Percentiles rank a stretch among this genome's conserved stretches.
These are phyloP conservation scores for Puya raimondii DNA, from an alignment of 176 grass and related monocot species.

Conservation along the genomic window DNA sequence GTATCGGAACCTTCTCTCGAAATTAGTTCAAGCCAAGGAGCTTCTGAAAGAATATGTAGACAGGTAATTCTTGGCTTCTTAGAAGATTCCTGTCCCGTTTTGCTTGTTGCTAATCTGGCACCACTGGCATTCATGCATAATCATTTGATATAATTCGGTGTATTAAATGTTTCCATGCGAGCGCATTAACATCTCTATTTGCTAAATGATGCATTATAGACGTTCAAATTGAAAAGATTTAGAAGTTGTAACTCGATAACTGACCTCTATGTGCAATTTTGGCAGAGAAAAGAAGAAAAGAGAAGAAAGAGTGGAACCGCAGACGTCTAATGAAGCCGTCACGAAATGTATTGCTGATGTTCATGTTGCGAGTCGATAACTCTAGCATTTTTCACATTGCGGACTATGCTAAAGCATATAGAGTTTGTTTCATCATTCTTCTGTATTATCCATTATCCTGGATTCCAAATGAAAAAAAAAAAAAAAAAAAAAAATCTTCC, in stretches of 20 bases:
- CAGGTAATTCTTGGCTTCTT: constrained; percentile 40
- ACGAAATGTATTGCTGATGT: constrained; percentile 55
- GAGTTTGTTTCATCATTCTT: no score
- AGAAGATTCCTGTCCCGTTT: constrained; percentile 1
- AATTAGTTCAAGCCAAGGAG: constrained; percentile 98
- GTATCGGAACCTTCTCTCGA: constrained; percentile 90
- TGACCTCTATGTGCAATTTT: not conserved
- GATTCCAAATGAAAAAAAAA: not conserved
- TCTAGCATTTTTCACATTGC: constrained; percentile 12
- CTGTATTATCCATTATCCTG: no score
- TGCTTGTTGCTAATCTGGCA: not conserved
- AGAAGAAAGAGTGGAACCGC: constrained; percentile 65
- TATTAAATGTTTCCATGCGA: no score
- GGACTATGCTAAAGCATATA: constrained; percentile 1
- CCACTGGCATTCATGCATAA: no score
- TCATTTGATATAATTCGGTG: no score
- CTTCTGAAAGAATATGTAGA: constrained; percentile 96
- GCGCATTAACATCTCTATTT: no score
- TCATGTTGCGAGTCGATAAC: constrained; percentile 48
- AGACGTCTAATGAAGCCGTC: constrained; percentile 65
- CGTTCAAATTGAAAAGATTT: not conserved
- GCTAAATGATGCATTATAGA: not conserved
- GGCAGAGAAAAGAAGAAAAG: constrained; percentile 98
- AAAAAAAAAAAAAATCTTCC: no score
- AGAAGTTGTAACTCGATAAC: not conserved